Evolutionary conservation across 2,329 filamentous ascomycete genomes (phyloP), one percentile per base, ranked within the genome.

Genomic region (Exophiala calicioides): DNA sequence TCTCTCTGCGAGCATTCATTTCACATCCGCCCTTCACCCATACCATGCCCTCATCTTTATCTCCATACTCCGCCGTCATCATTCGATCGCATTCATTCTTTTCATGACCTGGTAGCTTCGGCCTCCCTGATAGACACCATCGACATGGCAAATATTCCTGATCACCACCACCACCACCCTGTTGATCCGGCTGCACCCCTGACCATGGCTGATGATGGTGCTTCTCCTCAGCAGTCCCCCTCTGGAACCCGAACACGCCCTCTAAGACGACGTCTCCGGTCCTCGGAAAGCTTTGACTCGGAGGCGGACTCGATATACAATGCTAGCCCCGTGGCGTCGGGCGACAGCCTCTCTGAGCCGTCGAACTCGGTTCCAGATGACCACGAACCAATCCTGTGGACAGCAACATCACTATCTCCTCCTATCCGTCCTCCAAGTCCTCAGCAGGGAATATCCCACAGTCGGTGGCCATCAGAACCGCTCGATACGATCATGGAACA

Each of bases 301-400:
- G 64, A 67, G 18, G 64, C 67, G 34, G 60, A 57, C 38, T 67
- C 61, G 8, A 67, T 72, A 9, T 69, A 63, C 51, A 62, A 70
- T 53, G 68, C 68, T 5, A 49, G 60, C 29, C 50, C 62, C 34
- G 62, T 63, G 21, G 60, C 59, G 20, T 64, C 65, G 4, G 55
- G 57, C 15, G 58, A 63, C 20, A 58, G 55, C 16, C 32, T 43
- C 10, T 16, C 26, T 15, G 31, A 35, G 15, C 24, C 24, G 29
- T 13, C 31, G 23, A 36, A n/a, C 26, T 39, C 15, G 48, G 40
- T n/a, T n/a, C n/a, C n/a, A n/a, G n/a, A n/a, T n/a, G n/a, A n/a
- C n/a, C n/a, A n/a, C n/a, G n/a, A n/a, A n/a, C n/a, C n/a, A n/a
- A n/a, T n/a, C n/a, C n/a, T n/a, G n/a, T n/a, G n/a, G n/a, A n/a